A percentile compares a stretch with the other conserved stretches of the same genome.
Conservation (phyloP, 176 grass and related monocot species). For the Lolium perenne region DNA sequence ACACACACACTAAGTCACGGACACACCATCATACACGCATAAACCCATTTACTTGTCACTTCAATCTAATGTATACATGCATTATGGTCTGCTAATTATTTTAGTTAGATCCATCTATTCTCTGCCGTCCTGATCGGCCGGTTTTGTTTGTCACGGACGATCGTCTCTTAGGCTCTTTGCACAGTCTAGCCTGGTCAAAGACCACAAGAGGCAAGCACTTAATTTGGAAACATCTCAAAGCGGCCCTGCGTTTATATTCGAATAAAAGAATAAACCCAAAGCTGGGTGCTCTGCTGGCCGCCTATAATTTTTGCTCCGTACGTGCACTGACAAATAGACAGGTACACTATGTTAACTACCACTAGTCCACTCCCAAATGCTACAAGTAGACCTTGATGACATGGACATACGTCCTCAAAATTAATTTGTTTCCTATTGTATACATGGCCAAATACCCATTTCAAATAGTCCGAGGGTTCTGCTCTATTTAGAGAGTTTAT, state of each 20-base stretch:
- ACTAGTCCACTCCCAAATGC: not conserved
- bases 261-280: not conserved
- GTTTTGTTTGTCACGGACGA: not conserved
- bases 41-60: not conserved
- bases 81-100: not conserved
- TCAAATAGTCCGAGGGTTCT: not conserved
- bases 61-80: not conserved
- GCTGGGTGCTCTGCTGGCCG: not conserved
- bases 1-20: too few species aligned
- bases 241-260: too few species aligned
- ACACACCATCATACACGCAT: not conserved
- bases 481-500: not conserved
- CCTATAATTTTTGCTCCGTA: not conserved
- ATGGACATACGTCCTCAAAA: not conserved
- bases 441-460: not conserved
- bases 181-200: not conserved
- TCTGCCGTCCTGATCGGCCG: conserved; percentile 4
- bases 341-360: not conserved
- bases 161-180: not conserved
- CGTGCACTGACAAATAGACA: not conserved
- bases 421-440: not conserved
- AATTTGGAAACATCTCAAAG: not conserved
- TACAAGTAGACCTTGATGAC: not conserved
- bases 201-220: not conserved
- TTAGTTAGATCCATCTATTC: not conserved